phyloP scores from a whole-genome alignment of 345 rosid species.

The Chamaenerion angustifolium region DNA sequence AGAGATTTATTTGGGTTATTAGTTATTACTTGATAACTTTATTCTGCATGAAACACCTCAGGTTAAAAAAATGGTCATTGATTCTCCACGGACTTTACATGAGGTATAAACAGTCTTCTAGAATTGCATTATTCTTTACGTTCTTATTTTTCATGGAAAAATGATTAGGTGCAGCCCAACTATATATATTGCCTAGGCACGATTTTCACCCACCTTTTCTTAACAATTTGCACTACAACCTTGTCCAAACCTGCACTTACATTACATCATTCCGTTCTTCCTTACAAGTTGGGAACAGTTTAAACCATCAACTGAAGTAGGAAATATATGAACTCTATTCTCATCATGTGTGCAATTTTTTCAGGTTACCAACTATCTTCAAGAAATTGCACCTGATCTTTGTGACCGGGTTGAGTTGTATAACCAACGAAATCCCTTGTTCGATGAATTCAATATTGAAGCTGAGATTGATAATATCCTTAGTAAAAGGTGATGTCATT shows the following conservation, averaged over 20 bases:
- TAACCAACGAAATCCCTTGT: constrained; percentile 62
- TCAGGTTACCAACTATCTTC: constrained; percentile 92
- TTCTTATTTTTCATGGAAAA: no score
- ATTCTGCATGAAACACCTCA: constrained; percentile 8
- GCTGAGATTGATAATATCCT: constrained; percentile 78
- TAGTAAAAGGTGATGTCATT: constrained; percentile 58
- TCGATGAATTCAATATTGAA: constrained; percentile 75
- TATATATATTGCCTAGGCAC: no score
- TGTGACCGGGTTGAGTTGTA: constrained; percentile 75
- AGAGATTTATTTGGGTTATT: no score
- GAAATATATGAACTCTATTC: constrained; percentile 4
- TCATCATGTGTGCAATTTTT: constrained; percentile 9
- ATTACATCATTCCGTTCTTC: no score
- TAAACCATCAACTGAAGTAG: background rate
- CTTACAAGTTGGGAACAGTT: background rate
- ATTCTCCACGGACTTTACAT: constrained; percentile 88
- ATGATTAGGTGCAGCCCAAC: no score
- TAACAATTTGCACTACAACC: no score
- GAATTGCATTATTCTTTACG: no score
- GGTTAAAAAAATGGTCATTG: constrained; percentile 87
- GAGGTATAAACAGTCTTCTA: constrained; percentile 37
- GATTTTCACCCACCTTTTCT: no score
- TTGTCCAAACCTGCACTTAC: no score
- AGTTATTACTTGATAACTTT: no score
- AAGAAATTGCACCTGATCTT: constrained; percentile 93